Percentiles rank a stretch among this genome's conserved stretches.
These are phyloP conservation scores for Dissophora globulifera DNA, from an alignment of 192 early-diverging fungal genomes.

Conservation along the genomic window DNA sequence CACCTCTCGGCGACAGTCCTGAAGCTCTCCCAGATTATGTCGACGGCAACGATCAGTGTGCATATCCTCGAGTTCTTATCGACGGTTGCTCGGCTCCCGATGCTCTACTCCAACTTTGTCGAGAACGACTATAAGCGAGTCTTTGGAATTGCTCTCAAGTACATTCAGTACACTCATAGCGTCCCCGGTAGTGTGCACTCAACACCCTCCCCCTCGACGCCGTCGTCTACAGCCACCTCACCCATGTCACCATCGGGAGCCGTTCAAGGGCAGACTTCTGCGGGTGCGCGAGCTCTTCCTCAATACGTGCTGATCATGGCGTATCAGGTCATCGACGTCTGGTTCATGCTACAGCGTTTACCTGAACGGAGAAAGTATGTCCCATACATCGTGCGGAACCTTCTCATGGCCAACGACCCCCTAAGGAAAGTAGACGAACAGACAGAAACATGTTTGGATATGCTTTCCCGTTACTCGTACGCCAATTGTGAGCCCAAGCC, in stretches of 20 bases:
- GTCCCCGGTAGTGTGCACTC: slow-evolving; percentile 24
- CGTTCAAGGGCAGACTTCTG: slow-evolving; percentile 2
- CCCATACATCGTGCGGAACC: slow-evolving; percentile 79
- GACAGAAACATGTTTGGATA: slow-evolving; percentile 93
- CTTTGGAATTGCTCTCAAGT: slow-evolving; percentile 92
- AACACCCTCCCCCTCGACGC: slow-evolving; percentile 14
- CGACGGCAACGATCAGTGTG: slow-evolving; percentile 78
- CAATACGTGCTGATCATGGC: slow-evolving; percentile 93
- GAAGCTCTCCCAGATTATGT: slow-evolving; percentile 86
- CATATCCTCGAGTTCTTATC: slow-evolving; percentile 93
- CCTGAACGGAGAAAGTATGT: slow-evolving; percentile 82
- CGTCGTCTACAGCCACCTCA: slow-evolving; percentile 31
- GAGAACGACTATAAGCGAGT: slow-evolving; percentile 84
- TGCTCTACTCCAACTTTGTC: slow-evolving; percentile 83
- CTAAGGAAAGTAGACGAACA: slow-evolving; percentile 79
- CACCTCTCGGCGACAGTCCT: slow-evolving; percentile 74
- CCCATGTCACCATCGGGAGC: slow-evolving; percentile 10
- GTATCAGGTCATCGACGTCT: slow-evolving; percentile 90
- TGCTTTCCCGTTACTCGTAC: slow-evolving; percentile 88
- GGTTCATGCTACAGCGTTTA: slow-evolving; percentile 86
- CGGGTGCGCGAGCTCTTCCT: slow-evolving; percentile 61
- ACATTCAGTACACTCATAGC: slow-evolving; percentile 74
- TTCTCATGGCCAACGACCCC: slow-evolving; percentile 71
- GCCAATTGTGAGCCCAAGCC: slow-evolving; percentile 76
- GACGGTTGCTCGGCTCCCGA: slow-evolving; percentile 82